phyloP scores from a whole-genome alignment of 1,284 basidiomycete genomes.

The Naganishia sp. region DNA sequence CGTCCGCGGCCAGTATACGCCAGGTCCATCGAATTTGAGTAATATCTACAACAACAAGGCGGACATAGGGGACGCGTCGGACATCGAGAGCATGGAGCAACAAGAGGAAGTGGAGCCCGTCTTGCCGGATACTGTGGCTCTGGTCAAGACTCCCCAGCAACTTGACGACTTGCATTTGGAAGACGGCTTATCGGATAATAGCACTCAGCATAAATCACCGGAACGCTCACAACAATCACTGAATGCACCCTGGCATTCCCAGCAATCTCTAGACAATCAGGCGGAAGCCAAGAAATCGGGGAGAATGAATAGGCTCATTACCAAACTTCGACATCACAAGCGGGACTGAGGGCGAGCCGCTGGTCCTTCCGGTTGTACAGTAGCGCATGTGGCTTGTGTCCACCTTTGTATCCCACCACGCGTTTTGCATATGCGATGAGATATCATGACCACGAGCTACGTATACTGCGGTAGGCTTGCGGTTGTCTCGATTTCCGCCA shows the following conservation, averaged over 20 bases:
- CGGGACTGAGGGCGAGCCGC: too few species aligned
- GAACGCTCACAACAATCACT: conserved; percentile 12
- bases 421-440: too few species aligned
- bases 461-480: too few species aligned
- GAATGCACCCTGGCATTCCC: background rate
- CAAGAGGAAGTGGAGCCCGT: background rate
- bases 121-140: conserved; percentile 17
- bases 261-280: conserved; percentile 12
- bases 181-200: background rate
- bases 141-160: conserved; percentile 17
- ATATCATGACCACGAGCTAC: too few species aligned
- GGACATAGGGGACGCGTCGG: background rate
- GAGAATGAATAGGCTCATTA: conserved; percentile 24
- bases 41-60: background rate
- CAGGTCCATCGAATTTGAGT: conserved; percentile 9
- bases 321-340: conserved; percentile 10
- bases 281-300: conserved; percentile 11
- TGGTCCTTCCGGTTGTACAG: too few species aligned
- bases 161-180: background rate
- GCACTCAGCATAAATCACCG: background rate
- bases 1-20: background rate
- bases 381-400: too few species aligned
- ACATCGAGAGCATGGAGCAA: background rate
- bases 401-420: too few species aligned
- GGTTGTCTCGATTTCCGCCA: too few species aligned